These are phyloP conservation scores for Chlorella sp. DNA, from an alignment of 139 green algal genomes.

Conservation along the genomic window DNA sequence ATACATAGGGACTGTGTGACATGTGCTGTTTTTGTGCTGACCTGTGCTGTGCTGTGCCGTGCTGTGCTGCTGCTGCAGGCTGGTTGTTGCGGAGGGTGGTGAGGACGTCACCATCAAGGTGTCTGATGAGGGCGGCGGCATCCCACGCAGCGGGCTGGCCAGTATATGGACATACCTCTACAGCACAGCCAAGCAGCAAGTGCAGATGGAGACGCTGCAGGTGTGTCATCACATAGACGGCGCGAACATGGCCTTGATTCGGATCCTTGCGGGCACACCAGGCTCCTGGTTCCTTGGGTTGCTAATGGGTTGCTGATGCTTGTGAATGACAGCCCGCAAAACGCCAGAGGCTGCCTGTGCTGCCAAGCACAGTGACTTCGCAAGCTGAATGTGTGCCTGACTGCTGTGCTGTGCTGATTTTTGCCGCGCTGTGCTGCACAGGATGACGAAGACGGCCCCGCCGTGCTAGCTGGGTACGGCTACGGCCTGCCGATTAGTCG, in stretches of 20 bases:
- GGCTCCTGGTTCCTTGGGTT: no score
- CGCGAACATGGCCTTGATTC: no score
- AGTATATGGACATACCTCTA: slow-evolving; percentile 99
- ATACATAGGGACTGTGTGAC: neutral
- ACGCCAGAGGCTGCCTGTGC: no score
- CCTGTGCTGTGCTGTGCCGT: neutral
- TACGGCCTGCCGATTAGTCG: slow-evolving; percentile 87
- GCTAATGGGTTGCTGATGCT: no score
- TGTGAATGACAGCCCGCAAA: no score
- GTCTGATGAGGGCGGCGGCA: slow-evolving; percentile 93
- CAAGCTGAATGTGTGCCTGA: no score
- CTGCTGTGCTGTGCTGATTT: no score
- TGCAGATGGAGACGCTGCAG: slow-evolving; percentile 15
- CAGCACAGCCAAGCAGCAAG: slow-evolving; percentile 73
- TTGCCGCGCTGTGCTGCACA: no score
- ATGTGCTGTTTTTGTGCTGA: neutral
- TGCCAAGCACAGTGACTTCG: no score
- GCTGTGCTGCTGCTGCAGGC: slow-evolving; percentile 6
- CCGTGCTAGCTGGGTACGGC: slow-evolving; percentile 84
- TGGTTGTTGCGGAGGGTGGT: slow-evolving; percentile 90
- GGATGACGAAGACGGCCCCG: no score
- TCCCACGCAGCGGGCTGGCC: slow-evolving; percentile 78
- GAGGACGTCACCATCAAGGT: slow-evolving; percentile 99
- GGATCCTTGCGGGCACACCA: no score
- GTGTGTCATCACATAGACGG: neutral